Conservation (phyloP, 345 rosid species). For the Mallotus nudiflorus region DNA sequence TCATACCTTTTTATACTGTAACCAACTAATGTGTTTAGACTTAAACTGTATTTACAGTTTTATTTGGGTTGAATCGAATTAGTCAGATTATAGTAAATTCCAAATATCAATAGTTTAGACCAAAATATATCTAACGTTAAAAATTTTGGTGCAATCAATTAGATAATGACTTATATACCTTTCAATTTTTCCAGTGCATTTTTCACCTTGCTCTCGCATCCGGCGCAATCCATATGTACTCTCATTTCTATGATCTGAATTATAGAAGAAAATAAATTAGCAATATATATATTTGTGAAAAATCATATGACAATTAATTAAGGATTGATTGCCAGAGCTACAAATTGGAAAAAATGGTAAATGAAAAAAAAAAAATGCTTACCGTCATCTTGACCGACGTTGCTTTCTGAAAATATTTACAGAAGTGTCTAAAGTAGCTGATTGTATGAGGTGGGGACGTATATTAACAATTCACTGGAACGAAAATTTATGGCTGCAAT, state of each 20-base stretch:
- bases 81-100: no score
- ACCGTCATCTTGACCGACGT: conserved; percentile 23
- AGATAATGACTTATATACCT: conserved; percentile 40
- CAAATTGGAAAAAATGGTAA: background rate
- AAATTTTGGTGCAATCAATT: no score
- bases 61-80: no score
- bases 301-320: no score
- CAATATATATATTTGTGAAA: no score
- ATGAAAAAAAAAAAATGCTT: background rate
- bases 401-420: background rate
- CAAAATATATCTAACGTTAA: no score
- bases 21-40: no score
- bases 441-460: background rate
- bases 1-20: no score
- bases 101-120: no score
- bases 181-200: conserved; percentile 57
- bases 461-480: background rate
- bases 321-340: no score
- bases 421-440: background rate
- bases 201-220: conserved; percentile 75
- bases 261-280: background rate
- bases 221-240: conserved; percentile 85
- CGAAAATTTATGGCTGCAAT: background rate
- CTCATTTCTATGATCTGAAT: conserved; percentile 73
- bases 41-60: no score